These are phyloP conservation scores for Rhizophagus clarus DNA, from an alignment of 192 early-diverging fungal genomes.

Conservation along the genomic window DNA sequence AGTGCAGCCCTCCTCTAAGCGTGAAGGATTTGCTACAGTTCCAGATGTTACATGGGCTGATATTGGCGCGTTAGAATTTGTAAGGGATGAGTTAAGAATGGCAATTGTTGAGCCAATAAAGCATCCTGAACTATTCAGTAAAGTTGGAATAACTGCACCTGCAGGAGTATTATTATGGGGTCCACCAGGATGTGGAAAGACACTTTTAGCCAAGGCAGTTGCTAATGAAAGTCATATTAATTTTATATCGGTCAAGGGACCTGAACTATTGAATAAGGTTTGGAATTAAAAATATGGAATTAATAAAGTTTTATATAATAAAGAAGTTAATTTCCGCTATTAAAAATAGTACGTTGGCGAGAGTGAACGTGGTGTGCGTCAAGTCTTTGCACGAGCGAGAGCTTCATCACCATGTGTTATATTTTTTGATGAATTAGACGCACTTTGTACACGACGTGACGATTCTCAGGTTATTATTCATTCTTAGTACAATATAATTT, in stretches of 20 bases:
- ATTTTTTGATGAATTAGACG: conserved; percentile 98
- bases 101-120: conserved; percentile 95
- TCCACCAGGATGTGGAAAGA: conserved; percentile 98
- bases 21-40: conserved; percentile 98
- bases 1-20: conserved; percentile 95
- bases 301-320: neutral
- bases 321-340: neutral
- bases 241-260: conserved; percentile 98
- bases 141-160: conserved; percentile 87
- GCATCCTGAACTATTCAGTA: conserved; percentile 82
- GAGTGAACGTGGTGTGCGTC: conserved; percentile 93
- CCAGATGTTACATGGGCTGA: conserved; percentile 96
- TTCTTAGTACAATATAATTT: conserved; percentile 24
- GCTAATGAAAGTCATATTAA: conserved; percentile 97
- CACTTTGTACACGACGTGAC: conserved; percentile 87
- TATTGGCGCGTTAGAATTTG: conserved; percentile 84
- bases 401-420: conserved; percentile 95
- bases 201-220: conserved; percentile 95
- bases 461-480: conserved; percentile 70
- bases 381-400: conserved; percentile 92
- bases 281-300: neutral
- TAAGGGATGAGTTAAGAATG: conserved; percentile 94
- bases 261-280: conserved; percentile 95
- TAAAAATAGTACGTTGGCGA: conserved; percentile 87
- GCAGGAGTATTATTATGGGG: conserved; percentile 97